These are phyloP conservation scores for Chloris gayana DNA, from an alignment of 176 grass and related monocot species.

Conservation along the genomic window DNA sequence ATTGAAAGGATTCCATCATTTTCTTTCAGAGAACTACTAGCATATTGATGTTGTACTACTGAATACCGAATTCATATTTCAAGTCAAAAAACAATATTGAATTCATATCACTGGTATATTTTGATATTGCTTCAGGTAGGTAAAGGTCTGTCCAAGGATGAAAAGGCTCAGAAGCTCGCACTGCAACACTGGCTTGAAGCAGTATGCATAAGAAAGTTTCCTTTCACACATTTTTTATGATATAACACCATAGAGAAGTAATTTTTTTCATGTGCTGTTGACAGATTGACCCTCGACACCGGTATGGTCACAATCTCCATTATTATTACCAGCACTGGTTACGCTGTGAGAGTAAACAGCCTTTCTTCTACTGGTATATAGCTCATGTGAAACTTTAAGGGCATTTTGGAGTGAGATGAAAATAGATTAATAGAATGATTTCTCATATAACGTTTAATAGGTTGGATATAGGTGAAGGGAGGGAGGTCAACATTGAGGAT, in stretches of 20 bases:
- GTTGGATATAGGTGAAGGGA: conserved; percentile 96
- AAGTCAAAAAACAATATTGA: too few species aligned
- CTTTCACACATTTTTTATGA: not conserved
- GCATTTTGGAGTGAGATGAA: conserved; percentile 25
- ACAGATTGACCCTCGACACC: conserved; percentile 92
- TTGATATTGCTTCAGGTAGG: conserved; percentile 64
- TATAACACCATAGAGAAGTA: conserved; percentile 1
- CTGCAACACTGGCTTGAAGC: conserved; percentile 98
- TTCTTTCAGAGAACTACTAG: not conserved
- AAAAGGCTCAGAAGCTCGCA: conserved; percentile 88
- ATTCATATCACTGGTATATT: not conserved
- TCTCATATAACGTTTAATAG: conserved; percentile 42
- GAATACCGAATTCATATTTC: conserved; percentile 24
- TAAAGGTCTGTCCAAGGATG: conserved; percentile 89
- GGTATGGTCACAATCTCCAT: conserved; percentile 94
- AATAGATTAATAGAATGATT: conserved; percentile 40
- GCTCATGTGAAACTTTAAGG: conserved; percentile 20
- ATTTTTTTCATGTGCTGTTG: conserved; percentile 27
- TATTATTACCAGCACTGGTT: conserved; percentile 91
- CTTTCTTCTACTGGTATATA: conserved; percentile 98
- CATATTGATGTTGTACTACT: conserved; percentile 2
- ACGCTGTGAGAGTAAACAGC: conserved; percentile 74
- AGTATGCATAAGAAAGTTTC: conserved; percentile 44
- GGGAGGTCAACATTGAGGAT: conserved; percentile 68
- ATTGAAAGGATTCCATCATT: not conserved